Base-by-base conservation (phyloP, 2,329 filamentous ascomycete genomes). In the Basipetospora chlamydospora region DNA sequence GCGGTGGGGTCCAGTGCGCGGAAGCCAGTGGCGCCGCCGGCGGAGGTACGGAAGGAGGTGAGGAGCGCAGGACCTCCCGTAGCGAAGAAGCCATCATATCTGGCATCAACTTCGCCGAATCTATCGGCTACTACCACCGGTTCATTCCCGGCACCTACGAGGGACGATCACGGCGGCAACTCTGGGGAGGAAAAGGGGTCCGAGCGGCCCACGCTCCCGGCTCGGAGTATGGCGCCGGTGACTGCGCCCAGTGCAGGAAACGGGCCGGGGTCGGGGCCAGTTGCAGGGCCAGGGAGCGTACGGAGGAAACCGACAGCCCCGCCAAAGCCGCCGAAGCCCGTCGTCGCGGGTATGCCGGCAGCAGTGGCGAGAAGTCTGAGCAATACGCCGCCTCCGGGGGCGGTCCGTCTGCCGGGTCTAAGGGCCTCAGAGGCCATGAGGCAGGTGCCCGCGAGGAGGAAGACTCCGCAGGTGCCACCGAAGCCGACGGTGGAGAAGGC, bases 1-100 rank as follows among this genome's bases (percentile, higher is more conserved):
- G n/a, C n/a, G n/a, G n/a, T n/a, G n/a, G n/a, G n/a, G n/a, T n/a
- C n/a, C n/a, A n/a, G n/a, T n/a, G n/a, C n/a, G n/a, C n/a, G n/a
- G n/a, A n/a, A n/a, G n/a, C n/a, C n/a, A n/a, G n/a, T n/a, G n/a
- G n/a, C n/a, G n/a, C n/a, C n/a, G n/a, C n/a, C n/a, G n/a, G n/a
- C n/a, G n/a, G n/a, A n/a, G n/a, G n/a, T n/a, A n/a, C n/a, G n/a
- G n/a, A n/a, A n/a, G n/a, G n/a, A n/a, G n/a, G n/a, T n/a, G n/a
- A n/a, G n/a, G n/a, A n/a, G n/a, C n/a, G n/a, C n/a, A n/a, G 29
- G 67, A n/a, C 73, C 70, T 5, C 68, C 67, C 1, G 61, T 80
- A 34, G 77, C 75, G 16, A 70, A 63, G 50, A 81, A 81, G 46
- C 77, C 77, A 11, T 16, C n/a, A 12, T 37, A 37, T 15, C 35